Evolutionary conservation across 208 protist genomes (phyloP).

Genomic region (Leishmania amazonensis): DNA sequence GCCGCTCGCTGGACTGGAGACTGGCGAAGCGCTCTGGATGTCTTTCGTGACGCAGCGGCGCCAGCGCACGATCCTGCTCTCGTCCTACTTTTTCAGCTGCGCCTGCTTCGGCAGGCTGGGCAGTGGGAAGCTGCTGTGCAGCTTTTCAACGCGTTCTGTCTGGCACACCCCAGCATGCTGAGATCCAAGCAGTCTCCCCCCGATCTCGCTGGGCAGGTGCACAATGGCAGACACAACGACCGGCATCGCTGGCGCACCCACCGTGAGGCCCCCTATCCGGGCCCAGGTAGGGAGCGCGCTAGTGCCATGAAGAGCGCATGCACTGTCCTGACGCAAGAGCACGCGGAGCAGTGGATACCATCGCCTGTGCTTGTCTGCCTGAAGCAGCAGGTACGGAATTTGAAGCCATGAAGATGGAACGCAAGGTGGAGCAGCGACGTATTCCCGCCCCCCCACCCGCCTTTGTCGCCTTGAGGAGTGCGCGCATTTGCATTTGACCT

Average conservation of each 20-base stretch:
- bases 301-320: constrained; percentile 16
- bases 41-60: constrained; percentile 24
- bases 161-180: background rate
- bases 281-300: background rate
- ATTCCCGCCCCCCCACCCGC: background rate
- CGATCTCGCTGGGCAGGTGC: background rate
- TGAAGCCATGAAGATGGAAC: background rate
- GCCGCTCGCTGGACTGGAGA: background rate
- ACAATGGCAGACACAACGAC: background rate
- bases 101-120: constrained; percentile 33
- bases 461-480: background rate
- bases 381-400: background rate
- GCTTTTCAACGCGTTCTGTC: constrained; percentile 17
- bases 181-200: background rate
- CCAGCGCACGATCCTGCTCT: constrained; percentile 28
- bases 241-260: background rate
- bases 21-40: constrained; percentile 31
- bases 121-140: constrained; percentile 31
- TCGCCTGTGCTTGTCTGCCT: constrained; percentile 2
- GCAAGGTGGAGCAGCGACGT: background rate
- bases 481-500: background rate
- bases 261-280: background rate
- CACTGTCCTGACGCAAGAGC: constrained; percentile 25
- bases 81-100: constrained; percentile 52
- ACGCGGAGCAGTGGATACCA: constrained; percentile 29